phyloP scores from a whole-genome alignment of 2,329 filamentous ascomycete genomes.

The Knoxdaviesia proteae region DNA sequence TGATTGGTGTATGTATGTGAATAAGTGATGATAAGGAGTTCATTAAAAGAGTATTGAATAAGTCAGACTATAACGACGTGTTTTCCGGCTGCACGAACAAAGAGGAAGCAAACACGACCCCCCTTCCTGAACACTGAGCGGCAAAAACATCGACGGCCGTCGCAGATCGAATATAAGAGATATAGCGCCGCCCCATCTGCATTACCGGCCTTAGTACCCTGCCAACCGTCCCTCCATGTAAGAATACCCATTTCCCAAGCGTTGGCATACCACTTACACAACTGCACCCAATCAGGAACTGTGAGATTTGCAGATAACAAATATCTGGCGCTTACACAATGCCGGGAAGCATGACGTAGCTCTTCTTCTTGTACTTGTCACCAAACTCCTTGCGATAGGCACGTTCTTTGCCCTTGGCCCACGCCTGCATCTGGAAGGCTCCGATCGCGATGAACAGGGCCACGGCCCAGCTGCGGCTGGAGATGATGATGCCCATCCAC shows the following conservation, averaged over 20 bases:
- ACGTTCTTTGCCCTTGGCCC: slow-evolving; percentile 83
- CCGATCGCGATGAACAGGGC: slow-evolving; percentile 57
- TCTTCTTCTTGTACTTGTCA: slow-evolving; percentile 90
- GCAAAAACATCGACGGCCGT: too few species aligned
- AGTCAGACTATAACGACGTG: too few species aligned
- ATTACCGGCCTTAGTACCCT: too few species aligned
- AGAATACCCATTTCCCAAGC: neutral
- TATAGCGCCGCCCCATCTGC: too few species aligned
- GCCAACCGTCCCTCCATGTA: neutral
- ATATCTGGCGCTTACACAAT: slow-evolving; percentile 30
- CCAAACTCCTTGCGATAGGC: slow-evolving; percentile 81
- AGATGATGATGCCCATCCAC: slow-evolving; percentile 65
- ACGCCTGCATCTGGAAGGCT: slow-evolving; percentile 58
- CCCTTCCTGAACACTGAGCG: too few species aligned
- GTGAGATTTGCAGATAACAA: neutral
- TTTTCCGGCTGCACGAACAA: too few species aligned
- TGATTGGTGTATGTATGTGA: too few species aligned
- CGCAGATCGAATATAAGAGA: too few species aligned
- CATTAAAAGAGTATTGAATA: too few species aligned
- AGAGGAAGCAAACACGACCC: too few species aligned
- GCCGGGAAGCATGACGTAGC: slow-evolving; percentile 60
- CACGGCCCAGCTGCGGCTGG: slow-evolving; percentile 62
- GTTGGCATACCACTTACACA: neutral
- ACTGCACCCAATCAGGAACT: neutral
- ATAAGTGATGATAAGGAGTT: too few species aligned